These are phyloP conservation scores for Ajuga chamaepitys DNA, from an alignment of 257 asterid species.

Conservation along the genomic window DNA sequence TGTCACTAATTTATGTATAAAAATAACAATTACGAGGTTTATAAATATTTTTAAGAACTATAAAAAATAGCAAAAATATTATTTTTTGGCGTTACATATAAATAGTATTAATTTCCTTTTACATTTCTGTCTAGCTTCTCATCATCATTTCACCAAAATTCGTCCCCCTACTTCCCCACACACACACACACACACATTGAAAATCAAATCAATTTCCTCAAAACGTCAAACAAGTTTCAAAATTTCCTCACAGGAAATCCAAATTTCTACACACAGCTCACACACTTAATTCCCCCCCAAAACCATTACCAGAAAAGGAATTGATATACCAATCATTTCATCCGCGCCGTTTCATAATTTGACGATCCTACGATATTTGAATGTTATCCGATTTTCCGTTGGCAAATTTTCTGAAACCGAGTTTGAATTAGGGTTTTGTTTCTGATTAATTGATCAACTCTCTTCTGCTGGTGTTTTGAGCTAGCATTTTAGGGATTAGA, in stretches of 20 bases:
- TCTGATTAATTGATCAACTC: constrained; percentile 26
- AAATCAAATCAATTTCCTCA: constrained; percentile 34
- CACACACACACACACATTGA: constrained; percentile 10
- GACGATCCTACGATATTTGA: constrained; percentile 24
- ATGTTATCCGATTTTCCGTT: constrained; percentile 15
- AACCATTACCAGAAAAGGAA: not conserved
- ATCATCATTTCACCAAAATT: constrained; percentile 24
- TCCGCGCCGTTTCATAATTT: constrained; percentile 5
- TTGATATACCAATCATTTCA: constrained; percentile 8
- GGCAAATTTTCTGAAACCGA: constrained; percentile 15
- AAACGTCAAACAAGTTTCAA: constrained; percentile 35
- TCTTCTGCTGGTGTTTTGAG: not conserved
- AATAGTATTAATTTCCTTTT: not conserved
- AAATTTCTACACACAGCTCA: constrained; percentile 17
- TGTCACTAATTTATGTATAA: not conserved
- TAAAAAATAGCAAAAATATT: too few species aligned
- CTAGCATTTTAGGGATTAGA: not conserved
- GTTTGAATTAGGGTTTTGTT: constrained; percentile 37
- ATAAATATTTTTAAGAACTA: too few species aligned
- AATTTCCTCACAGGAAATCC: constrained; percentile 4
- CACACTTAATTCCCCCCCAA: constrained; percentile 13
- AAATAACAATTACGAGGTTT: not conserved
- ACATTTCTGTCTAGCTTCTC: not conserved
- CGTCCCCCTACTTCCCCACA: constrained; percentile 14
- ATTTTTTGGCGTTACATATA: too few species aligned